phyloP scores from a whole-genome alignment of 176 grass and related monocot genomes.

The Eremochloa ophiuroides region DNA sequence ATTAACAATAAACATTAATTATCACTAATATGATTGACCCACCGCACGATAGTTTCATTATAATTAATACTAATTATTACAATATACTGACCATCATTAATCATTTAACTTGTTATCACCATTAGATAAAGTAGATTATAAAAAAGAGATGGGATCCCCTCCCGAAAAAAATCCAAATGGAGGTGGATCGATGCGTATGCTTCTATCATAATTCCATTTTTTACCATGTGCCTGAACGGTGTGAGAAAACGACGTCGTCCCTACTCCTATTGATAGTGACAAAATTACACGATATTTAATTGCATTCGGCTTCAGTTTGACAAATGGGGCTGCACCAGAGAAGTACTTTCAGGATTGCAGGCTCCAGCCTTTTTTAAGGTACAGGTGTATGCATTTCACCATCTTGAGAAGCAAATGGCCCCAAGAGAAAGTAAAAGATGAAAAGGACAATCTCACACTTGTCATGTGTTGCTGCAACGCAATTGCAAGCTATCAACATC shows the following conservation, averaged over 20 bases:
- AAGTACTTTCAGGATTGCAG: conserved; percentile 9
- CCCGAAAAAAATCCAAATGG: background rate
- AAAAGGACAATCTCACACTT: conserved; percentile 17
- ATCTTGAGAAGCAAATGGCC: conserved; percentile 17
- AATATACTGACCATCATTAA: background rate
- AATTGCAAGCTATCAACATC: conserved; percentile 23
- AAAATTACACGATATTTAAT: background rate
- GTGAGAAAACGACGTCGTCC: background rate
- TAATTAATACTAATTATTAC: background rate
- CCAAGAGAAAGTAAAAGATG: conserved; percentile 13
- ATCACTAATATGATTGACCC: background rate
- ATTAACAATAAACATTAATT: background rate
- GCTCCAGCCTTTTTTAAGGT: conserved; percentile 8
- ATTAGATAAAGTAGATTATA: background rate
- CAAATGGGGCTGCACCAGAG: background rate
- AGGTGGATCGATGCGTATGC: background rate
- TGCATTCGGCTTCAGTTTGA: background rate
- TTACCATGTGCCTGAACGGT: background rate
- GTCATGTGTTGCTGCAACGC: background rate
- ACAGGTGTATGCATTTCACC: conserved; percentile 5
- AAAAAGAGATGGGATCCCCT: background rate
- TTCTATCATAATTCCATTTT: background rate
- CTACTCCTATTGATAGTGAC: background rate
- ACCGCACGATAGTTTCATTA: background rate
- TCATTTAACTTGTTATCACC: background rate